phyloP scores from a whole-genome alignment of 2,329 filamentous ascomycete species.

The Leptosphaerulina australis region DNA sequence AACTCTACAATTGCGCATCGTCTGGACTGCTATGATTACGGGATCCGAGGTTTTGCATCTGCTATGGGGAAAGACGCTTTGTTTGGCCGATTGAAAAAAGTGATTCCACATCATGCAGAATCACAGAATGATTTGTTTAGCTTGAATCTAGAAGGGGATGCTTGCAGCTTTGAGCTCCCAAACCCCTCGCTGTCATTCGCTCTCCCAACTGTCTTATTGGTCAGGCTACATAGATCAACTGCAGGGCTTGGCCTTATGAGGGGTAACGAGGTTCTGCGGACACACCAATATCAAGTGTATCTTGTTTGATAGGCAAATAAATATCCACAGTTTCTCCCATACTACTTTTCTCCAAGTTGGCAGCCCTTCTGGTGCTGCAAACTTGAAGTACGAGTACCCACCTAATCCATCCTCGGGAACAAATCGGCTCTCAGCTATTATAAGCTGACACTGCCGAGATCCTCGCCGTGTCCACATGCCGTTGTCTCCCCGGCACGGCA shows the following conservation, averaged over 20 bases:
- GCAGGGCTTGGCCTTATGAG: constrained; percentile 12
- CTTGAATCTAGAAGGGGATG: background rate
- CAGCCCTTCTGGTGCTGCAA: constrained; percentile 3
- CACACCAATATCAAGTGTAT: background rate
- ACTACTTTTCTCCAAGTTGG: background rate
- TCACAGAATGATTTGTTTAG: background rate
- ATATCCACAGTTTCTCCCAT: background rate
- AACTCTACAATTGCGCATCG: background rate
- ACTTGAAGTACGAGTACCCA: constrained; percentile 10
- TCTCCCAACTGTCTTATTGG: constrained; percentile 14
- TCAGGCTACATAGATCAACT: background rate
- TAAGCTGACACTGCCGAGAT: constrained; percentile 9
- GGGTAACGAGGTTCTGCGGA: constrained; percentile 19
- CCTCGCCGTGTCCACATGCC: constrained; percentile 14
- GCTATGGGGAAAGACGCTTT: constrained; percentile 14
- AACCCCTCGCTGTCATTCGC: constrained; percentile 3
- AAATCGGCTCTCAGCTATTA: constrained; percentile 14
- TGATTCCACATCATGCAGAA: constrained; percentile 4
- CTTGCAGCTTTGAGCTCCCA: constrained; percentile 13
- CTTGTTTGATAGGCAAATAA: background rate
- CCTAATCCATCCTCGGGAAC: constrained; percentile 9
- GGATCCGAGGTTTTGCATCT: constrained; percentile 18
- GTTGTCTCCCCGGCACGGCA: constrained; percentile 15
- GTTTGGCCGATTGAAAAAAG: constrained; percentile 19
- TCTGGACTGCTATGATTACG: constrained; percentile 34